Evolutionary conservation across 2,329 filamentous ascomycete genomes (phyloP), one percentile per base, ranked within the genome.

Genomic region (Stagonosporopsis tanaceti): DNA sequence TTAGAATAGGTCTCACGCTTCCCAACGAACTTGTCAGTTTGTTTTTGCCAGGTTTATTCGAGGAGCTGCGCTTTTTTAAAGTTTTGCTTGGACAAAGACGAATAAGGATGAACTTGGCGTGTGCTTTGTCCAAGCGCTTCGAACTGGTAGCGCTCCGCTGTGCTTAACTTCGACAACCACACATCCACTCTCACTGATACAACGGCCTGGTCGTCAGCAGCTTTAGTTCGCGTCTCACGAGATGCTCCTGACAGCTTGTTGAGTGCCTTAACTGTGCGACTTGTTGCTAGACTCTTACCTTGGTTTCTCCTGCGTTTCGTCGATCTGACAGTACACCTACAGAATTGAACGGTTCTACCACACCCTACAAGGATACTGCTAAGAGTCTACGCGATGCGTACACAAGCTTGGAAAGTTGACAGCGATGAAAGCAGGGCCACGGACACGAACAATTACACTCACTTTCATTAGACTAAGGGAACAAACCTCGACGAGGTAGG

Each of bases 241-340:
- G 25, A 6, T 2, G 39, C 14, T 20, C 14, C 32, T 35, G 39
- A 45, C 40, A 45, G 34, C 46, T 27, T 20, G 20, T 40, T 55
- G 17, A 11, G 32, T 15, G 28, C 27, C n/a, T 9, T 27, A 4
- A 12, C 3, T 39, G 34, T 38, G 34, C 35, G 3, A 47, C 14
- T n/a, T 17, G n/a, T 24, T 14, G 42, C 47, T 50, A 38, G 37
- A 45, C 44, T 53, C 34, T 32, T 39, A 37, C 35, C 28, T 8
- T 17, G 22, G 42, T 47, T 52, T 52, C 53, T 47, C 30, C 25
- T 44, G 14, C 38, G 47, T 47, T 52, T 57, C 47, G 47, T 24
- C 22, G 20, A 15, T 4, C 24, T 11, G 34, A 25, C 22, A 11
- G 20, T 20, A 20, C 20, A 20, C 20, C 20, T 20, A 20, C 20